Conservation (phyloP, 75 land plant genomes). For the Ceratopteris richardii region DNA sequence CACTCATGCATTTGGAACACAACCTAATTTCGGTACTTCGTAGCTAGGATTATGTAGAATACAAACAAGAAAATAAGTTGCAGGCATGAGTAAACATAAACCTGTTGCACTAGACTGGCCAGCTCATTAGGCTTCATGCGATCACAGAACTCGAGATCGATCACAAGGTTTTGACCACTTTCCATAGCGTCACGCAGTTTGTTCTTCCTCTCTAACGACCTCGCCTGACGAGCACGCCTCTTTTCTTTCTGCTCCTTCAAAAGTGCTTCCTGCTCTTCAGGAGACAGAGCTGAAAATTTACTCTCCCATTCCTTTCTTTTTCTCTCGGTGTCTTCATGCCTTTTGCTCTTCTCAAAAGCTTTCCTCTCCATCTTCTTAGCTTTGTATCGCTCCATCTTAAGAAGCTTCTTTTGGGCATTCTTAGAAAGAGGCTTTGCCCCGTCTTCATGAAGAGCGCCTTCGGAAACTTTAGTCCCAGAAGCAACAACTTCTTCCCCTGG, state of each 20-base stretch:
- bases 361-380: conserved; percentile 55
- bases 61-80: no score
- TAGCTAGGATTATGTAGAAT: no score
- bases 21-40: no score
- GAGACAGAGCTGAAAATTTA: conserved; percentile 39
- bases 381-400: conserved; percentile 55
- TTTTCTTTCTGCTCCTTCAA: conserved; percentile 57
- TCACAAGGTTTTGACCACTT: conserved; percentile 66
- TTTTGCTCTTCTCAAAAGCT: conserved; percentile 44
- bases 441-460: no score
- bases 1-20: no score
- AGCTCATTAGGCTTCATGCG: conserved; percentile 66
- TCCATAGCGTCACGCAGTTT: conserved; percentile 43
- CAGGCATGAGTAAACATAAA: no score
- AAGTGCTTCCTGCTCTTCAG: conserved; percentile 51
- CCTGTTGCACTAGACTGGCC: conserved; percentile 79
- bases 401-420: conserved; percentile 61
- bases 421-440: conserved; percentile 39
- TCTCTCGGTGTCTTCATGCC: conserved; percentile 43
- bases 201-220: conserved; percentile 21
- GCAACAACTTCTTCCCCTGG: no score
- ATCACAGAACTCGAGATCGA: conserved; percentile 74
- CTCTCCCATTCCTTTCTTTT: conserved; percentile 74
- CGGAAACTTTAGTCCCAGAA: no score
- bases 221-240: conserved; percentile 42